Conservation (phyloP, 179 eudicot genomes). For the Gypsophila paniculata region DNA sequence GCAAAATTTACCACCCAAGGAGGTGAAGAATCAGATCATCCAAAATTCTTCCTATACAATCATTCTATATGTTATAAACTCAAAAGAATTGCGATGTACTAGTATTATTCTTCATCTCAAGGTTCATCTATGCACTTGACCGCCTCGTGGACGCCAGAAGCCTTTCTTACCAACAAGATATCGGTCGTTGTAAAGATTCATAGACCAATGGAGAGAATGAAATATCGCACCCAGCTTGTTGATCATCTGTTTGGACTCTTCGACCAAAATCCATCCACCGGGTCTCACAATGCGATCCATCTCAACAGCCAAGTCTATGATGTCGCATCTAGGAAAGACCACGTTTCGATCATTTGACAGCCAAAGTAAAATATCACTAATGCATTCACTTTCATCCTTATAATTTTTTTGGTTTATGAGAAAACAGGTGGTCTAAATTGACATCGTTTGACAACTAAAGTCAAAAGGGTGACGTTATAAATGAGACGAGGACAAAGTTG, state of each 20-base stretch:
- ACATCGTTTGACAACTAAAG: no score
- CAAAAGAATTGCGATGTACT: constrained; percentile 19
- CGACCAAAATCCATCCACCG: constrained; percentile 61
- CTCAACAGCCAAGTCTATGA: constrained; percentile 62
- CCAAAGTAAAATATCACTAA: background rate
- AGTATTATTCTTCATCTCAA: background rate
- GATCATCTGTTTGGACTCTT: constrained; percentile 49
- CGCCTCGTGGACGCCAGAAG: constrained; percentile 70
- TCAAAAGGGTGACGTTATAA: no score
- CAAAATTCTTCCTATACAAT: constrained; percentile 24
- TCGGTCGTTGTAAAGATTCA: constrained; percentile 39
- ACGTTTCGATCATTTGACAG: background rate
- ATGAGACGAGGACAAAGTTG: no score
- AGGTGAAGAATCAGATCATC: background rate
- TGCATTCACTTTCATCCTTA: no score
- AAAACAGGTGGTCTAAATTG: no score
- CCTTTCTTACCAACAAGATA: constrained; percentile 74
- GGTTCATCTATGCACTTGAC: constrained; percentile 31
- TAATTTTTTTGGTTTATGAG: no score
- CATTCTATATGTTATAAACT: constrained; percentile 1
- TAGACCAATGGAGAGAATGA: constrained; percentile 75
- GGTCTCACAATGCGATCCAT: constrained; percentile 88
- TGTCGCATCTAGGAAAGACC: constrained; percentile 48
- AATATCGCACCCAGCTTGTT: constrained; percentile 48
- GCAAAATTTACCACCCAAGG: background rate